Evolutionary conservation across 352 stramenopile species (phyloP).

Genomic region (Globisporangium nagaii): DNA sequence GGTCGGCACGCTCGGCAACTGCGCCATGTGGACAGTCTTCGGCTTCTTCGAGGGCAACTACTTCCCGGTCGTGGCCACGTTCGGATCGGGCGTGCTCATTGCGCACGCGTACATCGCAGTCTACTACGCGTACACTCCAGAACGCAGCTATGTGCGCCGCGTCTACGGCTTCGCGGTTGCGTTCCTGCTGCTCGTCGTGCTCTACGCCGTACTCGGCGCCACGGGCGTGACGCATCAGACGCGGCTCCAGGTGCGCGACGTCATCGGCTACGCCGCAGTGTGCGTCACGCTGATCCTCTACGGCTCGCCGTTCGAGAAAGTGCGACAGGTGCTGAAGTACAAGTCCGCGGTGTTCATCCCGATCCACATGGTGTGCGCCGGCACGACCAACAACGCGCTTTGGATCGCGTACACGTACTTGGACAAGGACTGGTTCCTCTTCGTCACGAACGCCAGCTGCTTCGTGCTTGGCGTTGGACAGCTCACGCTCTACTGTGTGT

Average conservation of each 20-base stretch:
- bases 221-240: constrained; percentile 20
- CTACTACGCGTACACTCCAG: constrained; percentile 12
- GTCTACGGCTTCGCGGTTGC: constrained; percentile 3
- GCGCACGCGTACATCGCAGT: constrained; percentile 20
- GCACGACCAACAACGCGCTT: constrained; percentile 48
- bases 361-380: constrained; percentile 47
- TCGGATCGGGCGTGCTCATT: constrained; percentile 22
- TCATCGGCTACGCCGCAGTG: constrained; percentile 29
- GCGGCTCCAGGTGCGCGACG: constrained; percentile 12
- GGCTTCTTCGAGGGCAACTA: constrained; percentile 29
- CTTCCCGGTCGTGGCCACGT: constrained; percentile 42
- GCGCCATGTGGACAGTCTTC: constrained; percentile 38
- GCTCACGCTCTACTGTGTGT: constrained; percentile 40
- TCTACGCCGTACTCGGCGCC: constrained; percentile 2
- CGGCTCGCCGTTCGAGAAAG: constrained; percentile 49
- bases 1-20: constrained; percentile 37
- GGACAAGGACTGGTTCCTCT: constrained; percentile 40
- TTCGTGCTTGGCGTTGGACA: constrained; percentile 25
- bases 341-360: constrained; percentile 43
- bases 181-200: constrained; percentile 1
- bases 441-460: constrained; percentile 44
- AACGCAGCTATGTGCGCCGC: neutral
- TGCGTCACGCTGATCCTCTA: constrained; percentile 49
- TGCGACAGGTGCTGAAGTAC: constrained; percentile 38
- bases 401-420: constrained; percentile 48